These are phyloP conservation scores for Pezicula carpinea DNA, from an alignment of 2,329 filamentous ascomycete species.

Conservation along the genomic window DNA sequence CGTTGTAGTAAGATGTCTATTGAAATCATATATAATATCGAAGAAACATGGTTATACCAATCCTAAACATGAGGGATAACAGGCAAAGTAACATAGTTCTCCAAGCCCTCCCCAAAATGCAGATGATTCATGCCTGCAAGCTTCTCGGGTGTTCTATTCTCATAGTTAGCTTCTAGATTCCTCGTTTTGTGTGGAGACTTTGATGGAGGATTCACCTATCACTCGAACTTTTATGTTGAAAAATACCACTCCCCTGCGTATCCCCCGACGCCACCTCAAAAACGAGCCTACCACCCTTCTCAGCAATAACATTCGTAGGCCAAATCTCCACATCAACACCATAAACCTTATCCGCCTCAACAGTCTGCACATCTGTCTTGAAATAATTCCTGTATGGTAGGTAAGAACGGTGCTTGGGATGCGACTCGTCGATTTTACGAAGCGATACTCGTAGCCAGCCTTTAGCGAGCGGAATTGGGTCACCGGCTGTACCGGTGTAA, in stretches of 20 bases:
- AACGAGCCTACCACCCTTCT: constrained; percentile 46
- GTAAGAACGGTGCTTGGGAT: constrained; percentile 47
- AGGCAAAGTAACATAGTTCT: constrained; percentile 50
- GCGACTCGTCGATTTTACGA: constrained; percentile 45
- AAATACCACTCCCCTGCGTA: constrained; percentile 55
- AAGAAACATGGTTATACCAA: too few species aligned
- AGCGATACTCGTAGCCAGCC: constrained; percentile 58
- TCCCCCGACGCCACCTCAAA: constrained; percentile 53
- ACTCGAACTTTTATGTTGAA: constrained; percentile 44
- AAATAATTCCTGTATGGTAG: constrained; percentile 56
- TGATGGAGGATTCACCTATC: constrained; percentile 37
- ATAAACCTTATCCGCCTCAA: constrained; percentile 52
- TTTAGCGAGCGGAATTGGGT: constrained; percentile 57
- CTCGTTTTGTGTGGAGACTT: neutral
- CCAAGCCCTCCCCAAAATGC: constrained; percentile 42
- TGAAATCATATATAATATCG: too few species aligned
- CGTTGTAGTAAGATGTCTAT: too few species aligned
- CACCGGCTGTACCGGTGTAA: constrained; percentile 63
- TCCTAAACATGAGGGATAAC: constrained; percentile 39
- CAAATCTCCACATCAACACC: constrained; percentile 58
- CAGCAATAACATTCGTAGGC: constrained; percentile 57
- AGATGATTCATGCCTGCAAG: constrained; percentile 47
- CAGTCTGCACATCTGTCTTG: constrained; percentile 48
- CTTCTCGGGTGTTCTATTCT: constrained; percentile 30
- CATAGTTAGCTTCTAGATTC: neutral